phyloP scores from a whole-genome alignment of 1,139 yeast species.

The Kluyveromyces marxianus region DNA sequence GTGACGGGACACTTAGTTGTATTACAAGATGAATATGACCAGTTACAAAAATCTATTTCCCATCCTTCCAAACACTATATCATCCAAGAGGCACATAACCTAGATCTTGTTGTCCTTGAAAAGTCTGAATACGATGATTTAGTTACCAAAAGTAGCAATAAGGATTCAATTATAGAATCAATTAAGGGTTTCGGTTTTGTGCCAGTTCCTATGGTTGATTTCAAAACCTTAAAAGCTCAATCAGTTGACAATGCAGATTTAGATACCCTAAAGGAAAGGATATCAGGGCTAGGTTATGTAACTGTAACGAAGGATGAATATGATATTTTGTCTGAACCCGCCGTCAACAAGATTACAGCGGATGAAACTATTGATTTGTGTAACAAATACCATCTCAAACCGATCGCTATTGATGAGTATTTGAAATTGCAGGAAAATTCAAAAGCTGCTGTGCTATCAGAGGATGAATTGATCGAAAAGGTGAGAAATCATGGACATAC shows the following conservation, averaged over 20 bases:
- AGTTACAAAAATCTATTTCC: constrained; percentile 15
- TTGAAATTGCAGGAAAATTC: constrained; percentile 19
- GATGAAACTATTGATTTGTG: constrained; percentile 8
- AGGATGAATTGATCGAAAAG: constrained; percentile 9
- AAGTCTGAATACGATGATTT: constrained; percentile 20
- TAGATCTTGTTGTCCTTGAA: constrained; percentile 23
- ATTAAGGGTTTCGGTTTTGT: constrained; percentile 20
- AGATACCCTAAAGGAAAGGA: constrained; percentile 17
- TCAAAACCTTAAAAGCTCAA: constrained; percentile 5
- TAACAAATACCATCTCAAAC: constrained; percentile 9
- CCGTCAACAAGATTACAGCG: constrained; percentile 5
- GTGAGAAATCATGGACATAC: constrained; percentile 10
- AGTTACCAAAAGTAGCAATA: constrained; percentile 15
- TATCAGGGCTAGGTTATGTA: constrained; percentile 24
- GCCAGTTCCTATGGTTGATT: constrained; percentile 12
- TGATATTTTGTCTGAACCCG: constrained; percentile 13
- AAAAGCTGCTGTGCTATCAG: constrained; percentile 10
- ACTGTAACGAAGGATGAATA: constrained; percentile 30
- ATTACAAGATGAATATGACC: constrained; percentile 27
- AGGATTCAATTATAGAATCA: constrained; percentile 17
- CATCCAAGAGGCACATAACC: constrained; percentile 25
- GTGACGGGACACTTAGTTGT: constrained; percentile 28
- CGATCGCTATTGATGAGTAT: constrained; percentile 18
- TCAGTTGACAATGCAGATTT: constrained; percentile 9
- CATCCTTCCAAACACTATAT: constrained; percentile 25